Evolutionary conservation across 2,329 filamentous ascomycete species (phyloP), one percentile per base, ranked within the genome.

Genomic region (Fusarium neocosmosporiellum): DNA sequence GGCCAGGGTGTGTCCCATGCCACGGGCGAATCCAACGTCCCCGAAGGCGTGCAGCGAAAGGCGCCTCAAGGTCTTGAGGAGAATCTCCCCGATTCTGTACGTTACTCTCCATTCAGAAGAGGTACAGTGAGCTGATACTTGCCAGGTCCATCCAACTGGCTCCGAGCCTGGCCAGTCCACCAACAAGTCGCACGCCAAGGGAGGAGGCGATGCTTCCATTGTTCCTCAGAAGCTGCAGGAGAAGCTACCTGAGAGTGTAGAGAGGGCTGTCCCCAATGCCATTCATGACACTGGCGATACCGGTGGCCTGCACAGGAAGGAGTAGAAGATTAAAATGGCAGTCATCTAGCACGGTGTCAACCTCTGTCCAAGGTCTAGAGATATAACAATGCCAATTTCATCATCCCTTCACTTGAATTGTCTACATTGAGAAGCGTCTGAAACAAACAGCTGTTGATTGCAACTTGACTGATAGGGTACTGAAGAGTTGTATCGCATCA

Each of bases 211-310:
- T 1, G 68, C 71, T 13, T 78, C 77, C 3, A 63, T 75, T 0
- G 48, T 78, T 10, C 75, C 77, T 2, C 59, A 74, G 53, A 77
- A 77, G 46, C 13, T 73, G 0, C 77, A 79, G 57, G 70, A 78
- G 64, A 71, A 60, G 20, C 20, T 79, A 4, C 74, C 77, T 1
- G 74, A 78, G 48, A 65, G 68, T 4, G 24, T 78, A 10, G 73
- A 77, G 41, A 53, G 70, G 14, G 77, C 72, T 2, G 65, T 71
- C 0, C 75, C 75, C 0, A 78, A 73, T 18, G 65, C 43, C 0
- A 66, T 78, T 5, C 74, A 76, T 14, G 64, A 79, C 4, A 77
- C 76, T 14, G 76, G 63, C 0, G 68, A 78, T 16, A 55, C 65
- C 0, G 20, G 36, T 5, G 48, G 63, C 11, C 4, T 53, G 11